These are phyloP conservation scores for Mortierella claussenii DNA, from an alignment of 192 early-diverging fungal species.

Conservation along the genomic window DNA sequence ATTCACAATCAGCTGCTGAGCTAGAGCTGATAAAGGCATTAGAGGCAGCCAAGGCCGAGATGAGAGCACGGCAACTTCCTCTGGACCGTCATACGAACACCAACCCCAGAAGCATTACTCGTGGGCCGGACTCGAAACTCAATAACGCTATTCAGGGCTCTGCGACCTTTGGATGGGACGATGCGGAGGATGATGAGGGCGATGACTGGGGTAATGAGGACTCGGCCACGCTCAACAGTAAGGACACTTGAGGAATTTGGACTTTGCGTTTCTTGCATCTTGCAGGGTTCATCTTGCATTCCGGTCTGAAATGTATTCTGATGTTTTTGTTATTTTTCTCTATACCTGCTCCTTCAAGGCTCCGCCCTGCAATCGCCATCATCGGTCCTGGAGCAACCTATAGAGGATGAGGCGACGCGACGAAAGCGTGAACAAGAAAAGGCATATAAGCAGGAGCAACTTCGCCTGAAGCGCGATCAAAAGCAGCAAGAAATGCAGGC, in stretches of 20 bases:
- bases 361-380: constrained; percentile 16
- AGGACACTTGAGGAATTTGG: too few species aligned
- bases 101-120: too few species aligned
- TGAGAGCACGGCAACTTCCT: constrained; percentile 29
- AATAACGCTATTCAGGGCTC: background rate
- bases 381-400: background rate
- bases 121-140: background rate
- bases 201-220: constrained; percentile 47
- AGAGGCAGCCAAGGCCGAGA: constrained; percentile 43
- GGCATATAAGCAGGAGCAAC: constrained; percentile 43
- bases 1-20: constrained; percentile 7
- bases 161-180: constrained; percentile 38
- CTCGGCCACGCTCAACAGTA: constrained; percentile 24
- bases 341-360: too few species aligned
- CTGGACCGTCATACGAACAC: too few species aligned
- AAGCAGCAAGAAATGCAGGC: constrained; percentile 53
- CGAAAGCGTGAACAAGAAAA: constrained; percentile 25
- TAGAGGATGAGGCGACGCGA: constrained; percentile 27
- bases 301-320: too few species aligned
- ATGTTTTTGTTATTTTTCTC: too few species aligned
- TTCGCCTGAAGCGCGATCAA: constrained; percentile 44
- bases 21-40: constrained; percentile 36
- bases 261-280: too few species aligned
- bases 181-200: constrained; percentile 19
- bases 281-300: too few species aligned